phyloP scores from a whole-genome alignment of 192 early-diverging fungal species.

The Gigaspora rosea region DNA sequence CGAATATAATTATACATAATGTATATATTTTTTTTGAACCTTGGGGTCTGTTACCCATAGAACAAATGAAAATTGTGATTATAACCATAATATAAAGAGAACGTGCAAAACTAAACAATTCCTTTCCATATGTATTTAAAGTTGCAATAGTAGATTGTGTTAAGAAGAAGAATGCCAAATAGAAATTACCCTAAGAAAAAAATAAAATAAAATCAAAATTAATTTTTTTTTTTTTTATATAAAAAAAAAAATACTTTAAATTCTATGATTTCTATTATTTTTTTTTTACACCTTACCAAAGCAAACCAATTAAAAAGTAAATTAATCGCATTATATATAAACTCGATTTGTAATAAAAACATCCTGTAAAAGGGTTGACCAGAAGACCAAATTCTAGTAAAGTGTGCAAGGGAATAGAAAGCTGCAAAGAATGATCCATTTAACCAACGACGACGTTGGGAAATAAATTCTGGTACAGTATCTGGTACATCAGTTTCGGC shows the following conservation, averaged over 20 bases:
- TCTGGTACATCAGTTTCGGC: constrained; percentile 94
- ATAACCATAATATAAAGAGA: constrained; percentile 78
- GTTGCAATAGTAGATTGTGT: constrained; percentile 45
- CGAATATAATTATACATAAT: constrained; percentile 74
- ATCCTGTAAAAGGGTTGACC: constrained; percentile 71
- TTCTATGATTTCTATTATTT: not conserved
- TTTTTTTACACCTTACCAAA: constrained; percentile 37
- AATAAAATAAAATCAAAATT: too few relatives aligned
- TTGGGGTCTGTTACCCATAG: constrained; percentile 92
- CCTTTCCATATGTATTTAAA: constrained; percentile 49
- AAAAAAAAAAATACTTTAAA: constrained; percentile 19
- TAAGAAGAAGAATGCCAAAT: constrained; percentile 81
- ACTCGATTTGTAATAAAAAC: constrained; percentile 68
- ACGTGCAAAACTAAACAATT: constrained; percentile 68
- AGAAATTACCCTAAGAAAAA: constrained; percentile 63
- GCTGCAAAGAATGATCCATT: constrained; percentile 92
- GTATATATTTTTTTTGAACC: constrained; percentile 77
- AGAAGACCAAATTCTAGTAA: constrained; percentile 67
- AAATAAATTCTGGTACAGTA: constrained; percentile 84
- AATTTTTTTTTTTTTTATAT: not conserved
- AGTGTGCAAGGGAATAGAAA: constrained; percentile 77
- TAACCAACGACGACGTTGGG: constrained; percentile 91
- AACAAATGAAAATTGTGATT: constrained; percentile 77
- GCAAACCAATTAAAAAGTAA: constrained; percentile 88
- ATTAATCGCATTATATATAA: constrained; percentile 78